Percentiles rank a stretch among this genome's conserved stretches.
phyloP scores from a whole-genome alignment of 1,284 basidiomycete genomes.

The Ustilago hordei region DNA sequence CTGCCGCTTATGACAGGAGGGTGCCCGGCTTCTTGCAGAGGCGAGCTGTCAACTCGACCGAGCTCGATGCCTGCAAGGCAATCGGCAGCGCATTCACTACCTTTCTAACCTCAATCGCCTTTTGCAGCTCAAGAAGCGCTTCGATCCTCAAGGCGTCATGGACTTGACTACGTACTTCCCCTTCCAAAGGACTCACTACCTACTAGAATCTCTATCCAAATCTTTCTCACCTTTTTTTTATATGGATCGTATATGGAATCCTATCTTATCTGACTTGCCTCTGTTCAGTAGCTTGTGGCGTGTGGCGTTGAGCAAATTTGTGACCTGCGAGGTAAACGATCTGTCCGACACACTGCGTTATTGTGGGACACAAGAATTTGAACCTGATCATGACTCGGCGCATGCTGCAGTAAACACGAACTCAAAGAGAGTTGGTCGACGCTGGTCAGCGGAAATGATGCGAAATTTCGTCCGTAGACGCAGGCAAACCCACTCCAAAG shows the following conservation, averaged over 20 bases:
- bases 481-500: background rate
- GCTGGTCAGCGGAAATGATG: background rate
- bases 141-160: constrained; percentile 57
- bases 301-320: background rate
- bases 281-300: background rate
- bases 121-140: constrained; percentile 30
- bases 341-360: background rate
- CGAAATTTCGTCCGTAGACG: background rate
- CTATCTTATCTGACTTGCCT: background rate
- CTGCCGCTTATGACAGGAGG: constrained; percentile 19
- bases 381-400: background rate
- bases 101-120: constrained; percentile 49
- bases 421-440: background rate
- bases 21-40: constrained; percentile 21
- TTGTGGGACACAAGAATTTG: background rate
- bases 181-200: constrained; percentile 16
- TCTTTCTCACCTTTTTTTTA: background rate
- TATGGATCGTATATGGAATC: background rate
- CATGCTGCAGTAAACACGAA: background rate
- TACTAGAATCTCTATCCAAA: background rate
- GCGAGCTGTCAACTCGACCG: constrained; percentile 41
- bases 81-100: constrained; percentile 35
- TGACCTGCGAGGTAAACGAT: no score
- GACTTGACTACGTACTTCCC: constrained; percentile 55
- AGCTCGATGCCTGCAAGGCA: constrained; percentile 43